phyloP scores from a whole-genome alignment of 2,329 filamentous ascomycete species.

The Microsporum audouinii region DNA sequence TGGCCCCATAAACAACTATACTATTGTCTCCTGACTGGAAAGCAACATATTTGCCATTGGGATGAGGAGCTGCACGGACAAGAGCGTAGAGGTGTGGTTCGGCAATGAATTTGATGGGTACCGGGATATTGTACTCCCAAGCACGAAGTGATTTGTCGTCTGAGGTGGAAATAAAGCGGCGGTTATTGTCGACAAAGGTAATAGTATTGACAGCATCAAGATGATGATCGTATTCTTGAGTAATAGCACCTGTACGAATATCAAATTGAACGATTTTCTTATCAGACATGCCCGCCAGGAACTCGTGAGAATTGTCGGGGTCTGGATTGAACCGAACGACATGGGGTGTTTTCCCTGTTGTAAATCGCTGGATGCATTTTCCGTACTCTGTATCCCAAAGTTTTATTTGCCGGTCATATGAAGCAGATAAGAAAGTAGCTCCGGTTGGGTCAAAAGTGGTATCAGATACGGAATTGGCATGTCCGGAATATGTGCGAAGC shows the following conservation, averaged over 20 bases:
- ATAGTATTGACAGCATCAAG: constrained; percentile 96
- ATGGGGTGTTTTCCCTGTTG: constrained; percentile 88
- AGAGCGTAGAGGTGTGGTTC: constrained; percentile 98
- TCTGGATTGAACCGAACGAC: constrained; percentile 88
- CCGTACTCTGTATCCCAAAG: constrained; percentile 97
- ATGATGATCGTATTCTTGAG: constrained; percentile 98
- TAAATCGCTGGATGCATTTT: constrained; percentile 75
- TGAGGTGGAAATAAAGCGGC: constrained; percentile 93
- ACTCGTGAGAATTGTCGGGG: constrained; percentile 67
- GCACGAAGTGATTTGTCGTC: constrained; percentile 93
- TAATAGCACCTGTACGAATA: constrained; percentile 65
- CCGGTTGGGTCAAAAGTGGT: constrained; percentile 75
- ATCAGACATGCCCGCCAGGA: constrained; percentile 92
- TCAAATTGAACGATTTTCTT: constrained; percentile 99
- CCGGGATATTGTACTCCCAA: constrained; percentile 97
- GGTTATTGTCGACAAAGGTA: constrained; percentile 86
- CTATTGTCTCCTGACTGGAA: constrained; percentile 94
- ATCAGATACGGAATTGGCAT: constrained; percentile 81
- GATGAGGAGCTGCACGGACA: constrained; percentile 73
- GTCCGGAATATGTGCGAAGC: constrained; percentile 80
- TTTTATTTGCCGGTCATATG: constrained; percentile 93
- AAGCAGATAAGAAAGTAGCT: constrained; percentile 76
- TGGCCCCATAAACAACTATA: constrained; percentile 87
- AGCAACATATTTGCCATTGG: constrained; percentile 83
- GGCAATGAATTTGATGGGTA: constrained; percentile 96